phyloP scores from a whole-genome alignment of 129 eudicot genomes.

The Tanacetum coccineum region DNA sequence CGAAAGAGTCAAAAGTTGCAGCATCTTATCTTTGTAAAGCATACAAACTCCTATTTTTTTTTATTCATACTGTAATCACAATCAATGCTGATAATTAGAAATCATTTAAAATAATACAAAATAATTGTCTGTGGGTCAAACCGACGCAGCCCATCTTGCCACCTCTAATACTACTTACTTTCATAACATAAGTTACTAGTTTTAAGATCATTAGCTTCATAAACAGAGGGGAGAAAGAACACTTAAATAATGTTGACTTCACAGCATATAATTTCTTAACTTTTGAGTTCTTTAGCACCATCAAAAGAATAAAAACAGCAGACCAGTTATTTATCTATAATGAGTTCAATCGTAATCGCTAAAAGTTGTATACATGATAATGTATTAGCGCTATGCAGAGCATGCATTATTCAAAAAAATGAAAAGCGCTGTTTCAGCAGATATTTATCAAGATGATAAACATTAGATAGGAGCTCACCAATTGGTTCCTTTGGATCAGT shows the following conservation, averaged over 20 bases:
- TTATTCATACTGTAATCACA: too few species aligned
- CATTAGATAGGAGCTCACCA: constrained; percentile 47
- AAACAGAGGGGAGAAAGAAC: too few species aligned
- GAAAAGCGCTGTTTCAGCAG: constrained; percentile 5
- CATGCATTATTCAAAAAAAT: constrained; percentile 10
- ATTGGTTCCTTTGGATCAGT: constrained; percentile 60
- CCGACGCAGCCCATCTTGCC: too few species aligned
- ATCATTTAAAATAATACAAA: too few species aligned
- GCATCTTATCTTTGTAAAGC: too few species aligned
- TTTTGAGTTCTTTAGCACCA: constrained; percentile 6
- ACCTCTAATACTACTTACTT: too few species aligned
- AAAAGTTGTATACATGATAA: constrained; percentile 12
- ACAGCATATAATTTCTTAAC: neutral
- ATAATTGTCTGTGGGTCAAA: too few species aligned
- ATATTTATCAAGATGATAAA: constrained; percentile 13
- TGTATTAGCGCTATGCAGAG: constrained; percentile 8
- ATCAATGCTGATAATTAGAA: too few species aligned
- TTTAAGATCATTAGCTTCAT: too few species aligned
- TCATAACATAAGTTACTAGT: too few species aligned
- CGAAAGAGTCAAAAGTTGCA: too few species aligned
- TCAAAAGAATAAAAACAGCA: neutral
- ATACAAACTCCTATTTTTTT: too few species aligned
- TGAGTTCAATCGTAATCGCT: neutral
- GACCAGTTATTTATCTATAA: neutral
- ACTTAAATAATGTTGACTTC: neutral